Conservation (phyloP, 1,284 basidiomycete species). For the Marasmius tenuissimus region DNA sequence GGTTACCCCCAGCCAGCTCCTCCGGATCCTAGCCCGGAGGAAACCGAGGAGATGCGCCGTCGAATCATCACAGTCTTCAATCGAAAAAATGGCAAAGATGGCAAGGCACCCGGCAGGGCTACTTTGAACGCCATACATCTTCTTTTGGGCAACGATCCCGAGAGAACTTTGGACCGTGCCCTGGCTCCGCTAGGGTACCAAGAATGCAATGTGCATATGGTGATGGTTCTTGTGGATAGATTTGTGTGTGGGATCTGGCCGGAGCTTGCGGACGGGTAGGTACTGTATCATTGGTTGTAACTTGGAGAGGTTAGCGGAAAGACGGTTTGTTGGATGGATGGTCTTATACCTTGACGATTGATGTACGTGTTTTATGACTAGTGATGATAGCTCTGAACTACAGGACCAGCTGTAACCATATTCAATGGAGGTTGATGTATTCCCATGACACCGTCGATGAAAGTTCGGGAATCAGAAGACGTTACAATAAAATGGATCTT, state of each 20-base stretch:
- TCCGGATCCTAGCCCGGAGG: constrained; percentile 67
- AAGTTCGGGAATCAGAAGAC: too few species aligned
- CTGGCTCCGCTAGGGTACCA: constrained; percentile 58
- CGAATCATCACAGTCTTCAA: constrained; percentile 19
- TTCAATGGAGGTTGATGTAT: too few species aligned
- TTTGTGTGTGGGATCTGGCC: constrained; percentile 64
- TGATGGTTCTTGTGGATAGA: constrained; percentile 64
- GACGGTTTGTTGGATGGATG: too few species aligned
- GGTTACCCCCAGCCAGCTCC: constrained; percentile 74
- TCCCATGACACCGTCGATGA: too few species aligned
- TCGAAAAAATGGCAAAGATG: constrained; percentile 1
- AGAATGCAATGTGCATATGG: constrained; percentile 67
- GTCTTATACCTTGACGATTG: too few species aligned
- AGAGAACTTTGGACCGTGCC: constrained; percentile 43
- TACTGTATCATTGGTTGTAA: not conserved
- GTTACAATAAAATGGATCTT: too few species aligned
- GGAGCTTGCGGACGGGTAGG: constrained; percentile 41
- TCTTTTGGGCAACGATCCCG: constrained; percentile 48
- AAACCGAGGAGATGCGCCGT: constrained; percentile 62
- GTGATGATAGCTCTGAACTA: too few species aligned
- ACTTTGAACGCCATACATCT: constrained; percentile 33
- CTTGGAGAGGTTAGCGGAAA: too few species aligned
- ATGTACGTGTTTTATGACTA: too few species aligned
- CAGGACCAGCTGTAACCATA: too few species aligned
- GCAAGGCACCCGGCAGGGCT: constrained; percentile 22